These are phyloP conservation scores for Globisporangium rhizosaccharum DNA, from an alignment of 352 stramenopile genomes.

Conservation along the genomic window DNA sequence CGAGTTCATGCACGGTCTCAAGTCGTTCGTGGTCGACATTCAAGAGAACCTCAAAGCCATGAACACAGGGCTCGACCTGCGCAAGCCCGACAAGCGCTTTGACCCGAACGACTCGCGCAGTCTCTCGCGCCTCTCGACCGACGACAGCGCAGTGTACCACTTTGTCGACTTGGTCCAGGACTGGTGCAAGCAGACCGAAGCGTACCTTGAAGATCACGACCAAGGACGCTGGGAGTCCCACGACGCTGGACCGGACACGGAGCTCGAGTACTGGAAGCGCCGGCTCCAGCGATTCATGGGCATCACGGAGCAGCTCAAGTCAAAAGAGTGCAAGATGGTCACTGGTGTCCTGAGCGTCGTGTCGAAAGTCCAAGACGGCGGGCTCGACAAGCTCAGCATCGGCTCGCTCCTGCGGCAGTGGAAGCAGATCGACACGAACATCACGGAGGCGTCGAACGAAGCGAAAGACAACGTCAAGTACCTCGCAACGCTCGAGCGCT, in stretches of 20 bases:
- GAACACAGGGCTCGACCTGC: conserved; percentile 82
- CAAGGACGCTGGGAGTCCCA: conserved; percentile 75
- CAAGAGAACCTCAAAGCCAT: conserved; percentile 89
- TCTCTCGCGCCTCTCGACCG: conserved; percentile 58
- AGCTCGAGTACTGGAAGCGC: conserved; percentile 87
- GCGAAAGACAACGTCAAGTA: conserved; percentile 88
- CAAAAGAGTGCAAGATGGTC: conserved; percentile 86
- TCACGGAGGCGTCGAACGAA: conserved; percentile 79
- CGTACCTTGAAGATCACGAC: conserved; percentile 83
- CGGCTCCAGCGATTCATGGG: conserved; percentile 77
- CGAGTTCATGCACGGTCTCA: conserved; percentile 81
- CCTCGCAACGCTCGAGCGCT: conserved; percentile 74
- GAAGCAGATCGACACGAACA: conserved; percentile 88
- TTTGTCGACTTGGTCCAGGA: conserved; percentile 87
- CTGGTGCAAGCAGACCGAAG: conserved; percentile 86
- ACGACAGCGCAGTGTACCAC: conserved; percentile 68
- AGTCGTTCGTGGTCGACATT: conserved; percentile 78
- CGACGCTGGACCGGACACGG: conserved; percentile 72
- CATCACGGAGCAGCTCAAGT: conserved; percentile 88
- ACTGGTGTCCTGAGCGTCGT: conserved; percentile 77
- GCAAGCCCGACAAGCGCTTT: conserved; percentile 82
- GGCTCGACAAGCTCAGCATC: conserved; percentile 61
- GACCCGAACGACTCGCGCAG: conserved; percentile 62
- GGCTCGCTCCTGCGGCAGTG: conserved; percentile 60
- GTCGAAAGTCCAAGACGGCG: conserved; percentile 70